phyloP scores from a whole-genome alignment of 2,329 filamentous ascomycete genomes.

The Alternaria sp. region DNA sequence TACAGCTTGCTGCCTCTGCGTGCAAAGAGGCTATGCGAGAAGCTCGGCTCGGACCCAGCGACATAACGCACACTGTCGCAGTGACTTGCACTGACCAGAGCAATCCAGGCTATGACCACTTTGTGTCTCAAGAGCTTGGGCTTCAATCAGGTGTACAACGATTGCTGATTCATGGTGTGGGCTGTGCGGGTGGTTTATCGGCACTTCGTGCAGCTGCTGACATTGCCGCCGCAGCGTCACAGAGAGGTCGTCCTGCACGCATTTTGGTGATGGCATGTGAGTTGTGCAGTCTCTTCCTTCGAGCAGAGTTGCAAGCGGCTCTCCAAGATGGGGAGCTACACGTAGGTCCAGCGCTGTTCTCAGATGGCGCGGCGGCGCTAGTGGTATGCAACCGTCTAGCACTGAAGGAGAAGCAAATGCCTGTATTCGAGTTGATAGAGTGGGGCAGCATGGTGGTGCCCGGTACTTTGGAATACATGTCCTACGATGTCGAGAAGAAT shows the following conservation, averaged over 20 bases:
- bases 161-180: conserved; percentile 50
- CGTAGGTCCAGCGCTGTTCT: conserved; percentile 73
- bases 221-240: conserved; percentile 69
- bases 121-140: conserved; percentile 47
- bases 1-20: conserved; percentile 43
- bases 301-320: conserved; percentile 72
- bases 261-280: conserved; percentile 72
- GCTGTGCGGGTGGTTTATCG: conserved; percentile 53
- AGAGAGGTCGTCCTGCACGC: conserved; percentile 66
- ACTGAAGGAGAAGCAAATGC: conserved; percentile 40
- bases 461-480: conserved; percentile 68
- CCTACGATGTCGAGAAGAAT: conserved; percentile 70
- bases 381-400: conserved; percentile 71
- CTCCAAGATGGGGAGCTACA: conserved; percentile 60
- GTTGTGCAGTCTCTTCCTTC: conserved; percentile 60
- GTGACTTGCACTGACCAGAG: conserved; percentile 52
- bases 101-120: conserved; percentile 52
- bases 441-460: conserved; percentile 72
- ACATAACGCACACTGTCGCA: conserved; percentile 52
- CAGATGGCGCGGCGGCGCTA: conserved; percentile 72
- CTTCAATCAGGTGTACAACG: conserved; percentile 45
- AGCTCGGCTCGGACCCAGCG: conserved; percentile 27
- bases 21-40: conserved; percentile 48
- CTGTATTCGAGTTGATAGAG: conserved; percentile 67
- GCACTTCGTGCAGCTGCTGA: conserved; percentile 63